Conservation (phyloP, 164 flowering plant species). For the Vitis rupestris region DNA sequence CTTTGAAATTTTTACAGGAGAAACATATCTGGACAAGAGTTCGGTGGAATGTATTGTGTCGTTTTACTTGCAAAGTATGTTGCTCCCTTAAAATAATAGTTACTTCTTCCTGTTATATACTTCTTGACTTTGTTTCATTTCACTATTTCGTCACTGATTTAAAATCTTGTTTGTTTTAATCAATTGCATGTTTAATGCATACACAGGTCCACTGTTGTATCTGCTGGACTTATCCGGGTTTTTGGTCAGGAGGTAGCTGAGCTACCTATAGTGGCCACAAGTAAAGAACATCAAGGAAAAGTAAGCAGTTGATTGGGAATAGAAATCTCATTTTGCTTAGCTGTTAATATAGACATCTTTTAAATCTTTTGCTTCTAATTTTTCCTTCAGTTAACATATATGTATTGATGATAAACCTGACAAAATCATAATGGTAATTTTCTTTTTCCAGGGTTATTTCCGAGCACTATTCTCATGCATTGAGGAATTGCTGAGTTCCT, state of each 20-base stretch:
- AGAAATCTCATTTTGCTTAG: background rate
- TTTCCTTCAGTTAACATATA: no score
- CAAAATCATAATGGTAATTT: background rate
- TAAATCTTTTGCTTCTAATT: background rate
- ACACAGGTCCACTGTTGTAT: constrained; percentile 79
- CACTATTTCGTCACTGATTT: background rate
- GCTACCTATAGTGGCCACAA: constrained; percentile 92
- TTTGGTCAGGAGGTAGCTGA: constrained; percentile 89
- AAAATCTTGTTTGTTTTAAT: background rate
- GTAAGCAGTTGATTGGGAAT: constrained; percentile 35
- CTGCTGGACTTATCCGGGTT: constrained; percentile 86
- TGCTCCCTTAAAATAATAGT: constrained; percentile 3
- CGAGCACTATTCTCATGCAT: constrained; percentile 78
- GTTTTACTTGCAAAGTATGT: constrained; percentile 75
- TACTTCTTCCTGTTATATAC: background rate
- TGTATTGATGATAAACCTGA: no score
- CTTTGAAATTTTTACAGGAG: constrained; percentile 50
- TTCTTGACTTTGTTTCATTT: background rate
- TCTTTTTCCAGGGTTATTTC: constrained; percentile 71
- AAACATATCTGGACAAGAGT: constrained; percentile 86
- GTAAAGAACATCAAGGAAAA: constrained; percentile 75
- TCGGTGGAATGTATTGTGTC: constrained; percentile 86
- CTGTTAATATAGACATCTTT: background rate
- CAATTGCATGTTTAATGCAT: constrained; percentile 6
- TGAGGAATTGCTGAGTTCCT: constrained; percentile 53